Evolutionary conservation across 306 rosid species (phyloP), one percentile per base, ranked within the genome.

Genomic region (Crotalaria pallida): DNA sequence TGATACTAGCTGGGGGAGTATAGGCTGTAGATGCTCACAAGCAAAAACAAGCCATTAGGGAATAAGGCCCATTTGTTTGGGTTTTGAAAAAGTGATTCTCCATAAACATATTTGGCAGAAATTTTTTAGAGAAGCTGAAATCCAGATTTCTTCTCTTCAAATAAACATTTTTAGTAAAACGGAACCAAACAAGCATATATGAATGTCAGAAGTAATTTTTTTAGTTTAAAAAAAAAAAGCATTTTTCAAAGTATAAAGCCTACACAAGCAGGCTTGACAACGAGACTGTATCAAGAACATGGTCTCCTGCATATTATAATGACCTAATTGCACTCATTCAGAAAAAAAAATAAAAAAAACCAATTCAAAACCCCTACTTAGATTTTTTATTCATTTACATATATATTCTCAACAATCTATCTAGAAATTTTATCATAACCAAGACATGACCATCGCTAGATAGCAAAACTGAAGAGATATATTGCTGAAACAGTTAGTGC

Each of bases 341-440:
- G n/a, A 23, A 56, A 66, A 36, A 56, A 57, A 6, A 59, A 3
- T 2, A n/a, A n/a, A 0, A 23, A 27, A 56, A 41, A 16, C 19
- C 11, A 15, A 21, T 24, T 67, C 4, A 49, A 58, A 53, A 29
- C 13, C 24, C 4, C 58, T 48, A 27, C n/a, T 4, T 40, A 10
- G 11, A 41, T 69, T 71, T n/a, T 47, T 38, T 72, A 51, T 41
- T 38, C 55, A 17, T 34, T 27, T 21, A 50, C 15, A 58, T 49
- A n/a, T 48, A 50, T 55, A 56, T 26, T 43, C 58, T 65, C 34
- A 18, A 57, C 52, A 26, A 38, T 36, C 13, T 34, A 59, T 44
- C 45, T 45, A 33, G 63, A 41, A 60, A 61, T 47, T 55, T 59
- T 22, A 72, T 52, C 27, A n/a, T n/a, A n/a, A n/a, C n/a, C n/a